Conservation (phyloP, 768 basidiomycete species). For the Rhodotorula graminis region DNA sequence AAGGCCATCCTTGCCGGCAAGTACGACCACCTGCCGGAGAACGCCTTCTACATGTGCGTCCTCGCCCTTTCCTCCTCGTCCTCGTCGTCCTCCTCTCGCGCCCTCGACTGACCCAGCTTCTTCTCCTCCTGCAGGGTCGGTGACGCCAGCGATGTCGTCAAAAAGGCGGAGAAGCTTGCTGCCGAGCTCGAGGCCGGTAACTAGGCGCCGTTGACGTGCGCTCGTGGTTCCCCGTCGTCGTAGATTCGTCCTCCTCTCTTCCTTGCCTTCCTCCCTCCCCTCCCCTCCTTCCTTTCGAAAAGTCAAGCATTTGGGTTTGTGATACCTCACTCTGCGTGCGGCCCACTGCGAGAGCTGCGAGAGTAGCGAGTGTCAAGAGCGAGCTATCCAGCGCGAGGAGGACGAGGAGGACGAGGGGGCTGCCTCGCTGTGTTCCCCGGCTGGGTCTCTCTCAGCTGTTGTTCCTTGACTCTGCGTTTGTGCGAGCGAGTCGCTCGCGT, state of each 20-base stretch:
- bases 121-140: background rate
- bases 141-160: conserved; percentile 64
- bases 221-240: background rate
- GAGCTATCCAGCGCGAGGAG: background rate
- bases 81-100: background rate
- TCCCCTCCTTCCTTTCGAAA: background rate
- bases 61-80: background rate
- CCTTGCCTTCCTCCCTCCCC: too few species aligned
- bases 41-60: conserved; percentile 85
- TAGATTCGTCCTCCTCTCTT: too few species aligned
- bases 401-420: background rate
- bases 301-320: background rate
- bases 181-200: conserved; percentile 58
- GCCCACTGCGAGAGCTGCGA: background rate
- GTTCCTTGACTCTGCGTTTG: too few species aligned
- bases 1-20: conserved; percentile 89
- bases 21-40: conserved; percentile 87
- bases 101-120: background rate
- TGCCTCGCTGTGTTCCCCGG: too few species aligned
- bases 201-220: background rate
- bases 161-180: conserved; percentile 93
- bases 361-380: too few species aligned
- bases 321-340: background rate
- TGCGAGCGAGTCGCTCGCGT: too few species aligned
- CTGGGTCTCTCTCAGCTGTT: too few species aligned